A percentile compares a stretch with the other conserved stretches of the same genome.
Evolutionary conservation across 139 green algal species (phyloP).

Genomic region (Coccomyxa sp.): DNA sequence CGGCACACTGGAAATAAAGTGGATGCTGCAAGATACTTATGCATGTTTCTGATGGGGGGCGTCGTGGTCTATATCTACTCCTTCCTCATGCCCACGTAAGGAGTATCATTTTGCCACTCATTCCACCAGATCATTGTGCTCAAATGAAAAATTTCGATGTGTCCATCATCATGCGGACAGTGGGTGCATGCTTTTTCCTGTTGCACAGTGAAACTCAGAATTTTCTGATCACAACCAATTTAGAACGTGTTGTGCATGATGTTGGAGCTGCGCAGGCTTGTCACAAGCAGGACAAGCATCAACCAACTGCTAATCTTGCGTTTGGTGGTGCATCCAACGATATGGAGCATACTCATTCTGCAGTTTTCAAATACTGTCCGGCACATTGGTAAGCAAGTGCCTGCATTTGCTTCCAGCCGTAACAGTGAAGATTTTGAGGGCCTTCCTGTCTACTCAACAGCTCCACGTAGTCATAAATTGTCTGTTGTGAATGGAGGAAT

Average conservation of each 20-base stretch:
- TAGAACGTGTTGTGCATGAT: too few relatives aligned
- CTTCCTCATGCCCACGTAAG: conserved; percentile 9
- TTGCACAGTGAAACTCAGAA: neutral
- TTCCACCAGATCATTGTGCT: neutral
- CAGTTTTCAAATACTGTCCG: conserved; percentile 15
- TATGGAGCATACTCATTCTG: conserved; percentile 25
- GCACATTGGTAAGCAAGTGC: conserved; percentile 5
- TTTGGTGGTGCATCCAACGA: conserved; percentile 32
- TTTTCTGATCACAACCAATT: neutral
- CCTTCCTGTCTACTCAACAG: neutral
- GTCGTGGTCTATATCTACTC: conserved; percentile 6
- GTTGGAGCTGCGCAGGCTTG: neutral
- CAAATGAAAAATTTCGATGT: too few relatives aligned
- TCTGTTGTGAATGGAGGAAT: neutral
- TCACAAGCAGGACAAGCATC: neutral
- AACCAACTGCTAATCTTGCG: conserved; percentile 22
- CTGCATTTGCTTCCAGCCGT: too few relatives aligned
- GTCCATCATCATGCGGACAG: too few relatives aligned
- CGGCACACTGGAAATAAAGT: neutral
- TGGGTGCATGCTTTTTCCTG: neutral
- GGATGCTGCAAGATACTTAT: neutral
- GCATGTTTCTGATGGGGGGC: neutral
- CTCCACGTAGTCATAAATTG: neutral
- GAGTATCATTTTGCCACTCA: neutral
- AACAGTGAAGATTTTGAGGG: too few relatives aligned